Percentiles rank a stretch among this genome's conserved stretches.
These are phyloP conservation scores for Podaxis mareebaensis DNA, from an alignment of 768 basidiomycete genomes.

Conservation along the genomic window DNA sequence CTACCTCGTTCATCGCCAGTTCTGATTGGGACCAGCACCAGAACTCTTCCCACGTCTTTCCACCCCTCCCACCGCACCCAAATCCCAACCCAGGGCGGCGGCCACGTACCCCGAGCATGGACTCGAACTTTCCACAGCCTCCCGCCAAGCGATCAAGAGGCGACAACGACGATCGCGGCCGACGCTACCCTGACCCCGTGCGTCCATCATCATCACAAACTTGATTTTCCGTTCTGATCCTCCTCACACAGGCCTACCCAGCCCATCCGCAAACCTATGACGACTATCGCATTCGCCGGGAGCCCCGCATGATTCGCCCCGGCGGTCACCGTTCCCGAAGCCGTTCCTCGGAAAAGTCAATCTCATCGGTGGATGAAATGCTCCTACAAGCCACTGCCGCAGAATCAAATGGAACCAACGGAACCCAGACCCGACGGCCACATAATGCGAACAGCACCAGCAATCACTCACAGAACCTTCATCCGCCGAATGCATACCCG, in stretches of 20 bases:
- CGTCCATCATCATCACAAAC: slow-evolving; percentile 17
- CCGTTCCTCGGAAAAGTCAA: slow-evolving; percentile 35
- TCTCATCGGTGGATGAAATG: slow-evolving; percentile 45
- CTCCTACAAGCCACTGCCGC: slow-evolving; percentile 38
- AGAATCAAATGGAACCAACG: slow-evolving; percentile 23
- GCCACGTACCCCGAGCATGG: slow-evolving; percentile 38
- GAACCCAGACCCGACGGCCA: neutral
- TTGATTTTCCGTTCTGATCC: slow-evolving; percentile 1
- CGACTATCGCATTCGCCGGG: slow-evolving; percentile 13
- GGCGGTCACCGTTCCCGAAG: slow-evolving; percentile 33
- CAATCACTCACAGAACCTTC: neutral
- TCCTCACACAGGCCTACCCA: slow-evolving; percentile 14
- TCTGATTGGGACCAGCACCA: slow-evolving; percentile 20
- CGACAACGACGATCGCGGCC: slow-evolving; percentile 23
- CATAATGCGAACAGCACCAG: neutral
- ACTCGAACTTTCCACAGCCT: slow-evolving; percentile 37
- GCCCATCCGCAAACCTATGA: slow-evolving; percentile 13
- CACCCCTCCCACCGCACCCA: slow-evolving; percentile 42
- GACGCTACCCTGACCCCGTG: slow-evolving; percentile 33
- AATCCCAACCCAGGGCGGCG: slow-evolving; percentile 30
- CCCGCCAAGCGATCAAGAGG: slow-evolving; percentile 23
- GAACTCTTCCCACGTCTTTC: slow-evolving; percentile 27
- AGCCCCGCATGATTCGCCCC: slow-evolving; percentile 17
- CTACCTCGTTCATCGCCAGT: neutral
- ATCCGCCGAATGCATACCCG: slow-evolving; percentile 7